phyloP scores from a whole-genome alignment of 768 basidiomycete genomes.

The Mycena amicta region DNA sequence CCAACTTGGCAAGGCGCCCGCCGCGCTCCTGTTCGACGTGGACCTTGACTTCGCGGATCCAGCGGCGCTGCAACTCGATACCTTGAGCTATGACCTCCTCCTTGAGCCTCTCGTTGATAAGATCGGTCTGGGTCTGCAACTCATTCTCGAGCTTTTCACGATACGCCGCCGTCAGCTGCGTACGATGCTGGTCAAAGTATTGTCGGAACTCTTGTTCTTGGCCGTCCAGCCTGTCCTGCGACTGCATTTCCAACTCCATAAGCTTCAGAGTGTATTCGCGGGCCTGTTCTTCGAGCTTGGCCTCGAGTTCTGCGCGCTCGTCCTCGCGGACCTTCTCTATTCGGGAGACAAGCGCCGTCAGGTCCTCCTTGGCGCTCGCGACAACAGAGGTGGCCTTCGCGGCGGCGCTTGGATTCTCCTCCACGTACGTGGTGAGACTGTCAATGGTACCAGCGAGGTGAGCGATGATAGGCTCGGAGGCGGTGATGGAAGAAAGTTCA shows the following conservation, averaged over 20 bases:
- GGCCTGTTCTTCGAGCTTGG: constrained; percentile 78
- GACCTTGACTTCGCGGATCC: constrained; percentile 95
- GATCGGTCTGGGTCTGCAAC: constrained; percentile 82
- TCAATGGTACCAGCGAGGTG: constrained; percentile 95
- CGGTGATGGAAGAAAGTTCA: constrained; percentile 66
- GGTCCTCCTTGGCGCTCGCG: constrained; percentile 77
- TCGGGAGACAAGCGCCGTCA: constrained; percentile 73
- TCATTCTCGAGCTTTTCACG: constrained; percentile 86
- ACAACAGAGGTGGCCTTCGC: constrained; percentile 74
- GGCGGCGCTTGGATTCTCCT: constrained; percentile 68
- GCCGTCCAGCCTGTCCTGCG: constrained; percentile 80
- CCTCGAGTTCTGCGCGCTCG: constrained; percentile 67
- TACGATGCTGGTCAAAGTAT: constrained; percentile 78
- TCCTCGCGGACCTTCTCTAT: constrained; percentile 81
- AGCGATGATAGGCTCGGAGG: constrained; percentile 88
- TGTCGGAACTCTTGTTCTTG: constrained; percentile 87
- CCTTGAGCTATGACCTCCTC: constrained; percentile 96
- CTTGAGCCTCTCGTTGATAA: constrained; percentile 92
- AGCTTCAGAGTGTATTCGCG: constrained; percentile 81
- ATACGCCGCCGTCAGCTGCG: constrained; percentile 73
- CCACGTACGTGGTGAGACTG: constrained; percentile 82
- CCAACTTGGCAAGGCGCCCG: constrained; percentile 91
- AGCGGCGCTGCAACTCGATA: constrained; percentile 94
- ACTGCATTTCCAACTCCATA: constrained; percentile 81
- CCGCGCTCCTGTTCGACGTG: constrained; percentile 96